These are phyloP conservation scores for Papiliotrema flavescens DNA, from an alignment of 1,284 basidiomycete genomes.

Conservation along the genomic window DNA sequence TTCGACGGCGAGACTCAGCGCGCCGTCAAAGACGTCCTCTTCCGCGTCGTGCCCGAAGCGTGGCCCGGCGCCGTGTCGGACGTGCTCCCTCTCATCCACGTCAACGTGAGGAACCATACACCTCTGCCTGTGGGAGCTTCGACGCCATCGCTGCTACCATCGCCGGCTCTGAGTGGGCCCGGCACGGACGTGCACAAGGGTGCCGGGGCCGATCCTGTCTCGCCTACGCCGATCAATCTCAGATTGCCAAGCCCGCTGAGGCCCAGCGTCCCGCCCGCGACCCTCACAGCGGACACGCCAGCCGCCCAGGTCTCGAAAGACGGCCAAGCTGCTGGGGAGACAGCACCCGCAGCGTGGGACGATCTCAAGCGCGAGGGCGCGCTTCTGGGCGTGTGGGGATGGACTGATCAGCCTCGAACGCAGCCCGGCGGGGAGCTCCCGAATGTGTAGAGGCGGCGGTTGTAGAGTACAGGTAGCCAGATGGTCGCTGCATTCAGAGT, in stretches of 20 bases:
- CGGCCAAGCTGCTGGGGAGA: neutral
- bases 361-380: constrained; percentile 12
- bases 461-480: no score
- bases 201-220: no score
- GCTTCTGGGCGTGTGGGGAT: constrained; percentile 12
- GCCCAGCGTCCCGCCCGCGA: neutral
- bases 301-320: no score
- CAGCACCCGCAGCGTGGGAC: constrained; percentile 7
- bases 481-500: no score
- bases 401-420: neutral
- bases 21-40: constrained; percentile 14
- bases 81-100: constrained; percentile 16
- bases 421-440: no score
- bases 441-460: no score
- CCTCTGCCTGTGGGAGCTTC: no score
- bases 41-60: constrained; percentile 17
- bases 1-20: constrained; percentile 57
- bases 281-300: no score
- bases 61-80: constrained; percentile 21
- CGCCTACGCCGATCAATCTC: neutral
- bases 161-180: no score
- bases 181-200: no score
- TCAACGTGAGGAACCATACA: constrained; percentile 1
- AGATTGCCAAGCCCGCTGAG: neutral
- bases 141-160: no score